Evolutionary conservation across 768 basidiomycete species (phyloP), one percentile per base, ranked within the genome.

Genomic region (Panus rudis): DNA sequence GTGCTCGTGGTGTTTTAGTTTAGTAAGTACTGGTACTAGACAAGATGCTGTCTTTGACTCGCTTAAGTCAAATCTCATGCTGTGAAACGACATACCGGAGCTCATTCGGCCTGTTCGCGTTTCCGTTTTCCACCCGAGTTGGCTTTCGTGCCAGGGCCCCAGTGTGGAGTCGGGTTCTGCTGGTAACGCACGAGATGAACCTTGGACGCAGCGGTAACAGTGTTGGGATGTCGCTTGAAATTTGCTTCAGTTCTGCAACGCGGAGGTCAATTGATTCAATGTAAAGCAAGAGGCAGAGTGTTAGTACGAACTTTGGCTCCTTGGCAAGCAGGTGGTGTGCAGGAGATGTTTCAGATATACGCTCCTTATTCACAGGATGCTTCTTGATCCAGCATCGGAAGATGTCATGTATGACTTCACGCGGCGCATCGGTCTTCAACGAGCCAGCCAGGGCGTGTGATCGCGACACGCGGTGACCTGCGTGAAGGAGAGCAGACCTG

Each of bases 401-500:
- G 38, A 96, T 67, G 54, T 94, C 92, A 56, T 87, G 79, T 6
- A 98, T 61, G 47, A 82, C 80, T 21, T 65, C 56, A 25, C 78
- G 71, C 2, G 81, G 69, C 3, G 91, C 94, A 16, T 79, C 74
- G 14, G 96, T 96, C 69, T 98, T 98, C 44, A 99, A 62, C 6
- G 92, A 93, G 0, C 96, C 96, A 4, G 90, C 63, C 16, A 71
- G 72, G 1, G 93, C 91, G 63, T 98, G 96, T 0, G 94, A 94
- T 11, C 94, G 81, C 7, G 94, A 94, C 28, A 96, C 73, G 39
- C 72, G 63, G 64, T 91, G 77, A 7, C 90, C 89, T 7, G 78
- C 89, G 55, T 98, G 80, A 13, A 98, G 74, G 23, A 98, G 70
- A 2, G 92, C 96, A 34, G 91, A 93, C 3, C 92, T 94, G 55